These are phyloP conservation scores for Dactylis glomerata DNA, from an alignment of 176 grass and related monocot species.

Conservation along the genomic window DNA sequence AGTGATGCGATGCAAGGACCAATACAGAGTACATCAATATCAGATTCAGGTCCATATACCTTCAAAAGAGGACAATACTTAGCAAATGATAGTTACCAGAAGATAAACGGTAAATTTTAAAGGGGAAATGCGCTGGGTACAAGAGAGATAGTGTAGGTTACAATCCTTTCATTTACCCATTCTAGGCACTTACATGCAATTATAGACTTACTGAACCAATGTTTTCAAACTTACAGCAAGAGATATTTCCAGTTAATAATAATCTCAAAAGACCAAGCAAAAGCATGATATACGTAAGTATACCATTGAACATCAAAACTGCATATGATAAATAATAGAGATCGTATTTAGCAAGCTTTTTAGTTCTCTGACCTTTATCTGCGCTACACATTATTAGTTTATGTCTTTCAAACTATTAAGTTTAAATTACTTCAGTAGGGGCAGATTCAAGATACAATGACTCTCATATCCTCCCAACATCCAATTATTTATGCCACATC, in stretches of 20 bases:
- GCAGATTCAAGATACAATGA: slow-evolving; percentile 13
- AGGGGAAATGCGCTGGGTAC: background rate
- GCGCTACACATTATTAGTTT: background rate
- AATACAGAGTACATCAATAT: slow-evolving; percentile 69
- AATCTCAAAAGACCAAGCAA: slow-evolving; percentile 23
- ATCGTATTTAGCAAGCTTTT: slow-evolving; percentile 14
- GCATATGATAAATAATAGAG: background rate
- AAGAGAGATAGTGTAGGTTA: slow-evolving; percentile 4
- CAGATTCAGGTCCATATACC: slow-evolving; percentile 72
- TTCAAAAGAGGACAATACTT: slow-evolving; percentile 14
- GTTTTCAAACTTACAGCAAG: slow-evolving; percentile 2
- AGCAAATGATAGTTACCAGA: background rate
- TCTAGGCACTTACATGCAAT: slow-evolving; percentile 17
- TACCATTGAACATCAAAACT: background rate
- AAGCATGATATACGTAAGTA: background rate
- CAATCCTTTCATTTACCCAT: slow-evolving; percentile 13
- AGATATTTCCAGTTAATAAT: background rate
- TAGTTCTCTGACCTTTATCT: background rate
- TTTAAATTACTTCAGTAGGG: slow-evolving; percentile 20
- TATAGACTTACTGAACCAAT: slow-evolving; percentile 6
- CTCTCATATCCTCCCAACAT: background rate
- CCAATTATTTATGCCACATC: background rate
- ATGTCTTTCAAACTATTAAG: slow-evolving; percentile 8
- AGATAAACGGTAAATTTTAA: background rate
- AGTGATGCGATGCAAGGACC: slow-evolving; percentile 57